These are phyloP conservation scores for Cryomyces antarcticus DNA, from an alignment of 495 filamentous ascomycete genomes.

Conservation along the genomic window DNA sequence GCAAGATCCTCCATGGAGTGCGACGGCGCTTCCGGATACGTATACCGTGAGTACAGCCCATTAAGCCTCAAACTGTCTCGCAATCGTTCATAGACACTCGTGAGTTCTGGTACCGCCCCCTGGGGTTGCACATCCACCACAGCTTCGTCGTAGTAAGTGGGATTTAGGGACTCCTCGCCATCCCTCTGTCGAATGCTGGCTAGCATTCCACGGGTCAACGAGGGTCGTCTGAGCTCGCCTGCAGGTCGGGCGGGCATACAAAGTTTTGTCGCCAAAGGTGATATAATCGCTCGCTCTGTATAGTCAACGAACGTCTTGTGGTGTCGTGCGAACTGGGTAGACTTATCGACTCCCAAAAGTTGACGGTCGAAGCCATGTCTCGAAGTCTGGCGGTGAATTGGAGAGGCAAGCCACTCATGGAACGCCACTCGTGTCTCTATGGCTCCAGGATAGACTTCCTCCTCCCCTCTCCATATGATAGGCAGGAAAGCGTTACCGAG, in stretches of 20 bases:
- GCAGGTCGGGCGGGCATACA: not conserved
- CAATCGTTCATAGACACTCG: conserved; percentile 59
- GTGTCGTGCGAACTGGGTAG: conserved; percentile 2
- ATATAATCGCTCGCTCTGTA: conserved; percentile 35
- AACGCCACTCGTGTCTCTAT: conserved; percentile 38
- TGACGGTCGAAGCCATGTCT: conserved; percentile 20
- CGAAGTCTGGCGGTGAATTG: conserved; percentile 21
- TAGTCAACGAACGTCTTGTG: conserved; percentile 40
- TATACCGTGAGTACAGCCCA: conserved; percentile 32
- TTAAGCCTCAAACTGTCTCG: conserved; percentile 61
- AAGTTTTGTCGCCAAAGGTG: conserved; percentile 25
- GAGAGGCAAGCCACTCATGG: conserved; percentile 36
- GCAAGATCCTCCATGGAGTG: conserved; percentile 27
- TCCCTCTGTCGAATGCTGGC: no score
- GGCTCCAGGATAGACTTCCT: conserved; percentile 54
- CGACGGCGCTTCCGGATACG: conserved; percentile 17
- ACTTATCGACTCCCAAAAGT: conserved; percentile 1
- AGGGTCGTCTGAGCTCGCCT: no score
- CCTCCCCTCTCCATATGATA: conserved; percentile 85
- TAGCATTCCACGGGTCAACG: not conserved
- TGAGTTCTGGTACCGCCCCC: conserved; percentile 34
- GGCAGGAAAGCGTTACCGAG: conserved; percentile 90
- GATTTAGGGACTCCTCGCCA: no score
- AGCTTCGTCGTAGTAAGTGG: not conserved
- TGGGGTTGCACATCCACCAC: not conserved